phyloP scores from a whole-genome alignment of 345 rosid species.

The Kernera saxatilis region DNA sequence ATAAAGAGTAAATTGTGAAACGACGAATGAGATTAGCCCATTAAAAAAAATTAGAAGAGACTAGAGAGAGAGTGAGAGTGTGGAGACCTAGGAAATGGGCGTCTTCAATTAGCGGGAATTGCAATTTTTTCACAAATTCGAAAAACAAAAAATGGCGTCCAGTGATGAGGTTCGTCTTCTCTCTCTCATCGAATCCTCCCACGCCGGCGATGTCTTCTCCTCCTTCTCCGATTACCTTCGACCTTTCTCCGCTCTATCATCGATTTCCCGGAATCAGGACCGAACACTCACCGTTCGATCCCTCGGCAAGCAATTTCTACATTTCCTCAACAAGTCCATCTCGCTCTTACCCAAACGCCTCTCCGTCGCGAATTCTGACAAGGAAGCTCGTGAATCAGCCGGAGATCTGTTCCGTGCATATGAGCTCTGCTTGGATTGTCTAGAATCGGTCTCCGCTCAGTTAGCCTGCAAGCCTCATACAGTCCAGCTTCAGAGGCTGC shows the following conservation, averaged over 20 bases:
- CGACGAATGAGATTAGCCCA: no score
- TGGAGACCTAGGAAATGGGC: constrained; percentile 6
- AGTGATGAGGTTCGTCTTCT: constrained; percentile 40
- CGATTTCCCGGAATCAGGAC: constrained; percentile 26
- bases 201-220: constrained; percentile 36
- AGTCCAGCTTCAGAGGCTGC: constrained; percentile 47
- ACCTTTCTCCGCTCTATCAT: constrained; percentile 38
- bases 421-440: constrained; percentile 59
- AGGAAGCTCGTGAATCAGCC: constrained; percentile 16
- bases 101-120: constrained; percentile 24
- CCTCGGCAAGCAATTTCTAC: constrained; percentile 65
- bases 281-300: constrained; percentile 39
- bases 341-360: constrained; percentile 71
- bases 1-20: no score
- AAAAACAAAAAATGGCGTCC: constrained; percentile 45
- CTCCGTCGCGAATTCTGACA: constrained; percentile 16
- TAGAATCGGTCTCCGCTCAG: constrained; percentile 62
- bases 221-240: constrained; percentile 54
- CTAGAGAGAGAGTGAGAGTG: not conserved
- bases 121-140: not conserved
- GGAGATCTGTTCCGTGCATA: constrained; percentile 44
- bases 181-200: constrained; percentile 41
- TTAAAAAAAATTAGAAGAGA: no score
- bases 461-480: constrained; percentile 55
- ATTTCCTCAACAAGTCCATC: constrained; percentile 69